phyloP scores from a whole-genome alignment of 2,329 filamentous ascomycete genomes.

The Paracoccidioides lutzii region DNA sequence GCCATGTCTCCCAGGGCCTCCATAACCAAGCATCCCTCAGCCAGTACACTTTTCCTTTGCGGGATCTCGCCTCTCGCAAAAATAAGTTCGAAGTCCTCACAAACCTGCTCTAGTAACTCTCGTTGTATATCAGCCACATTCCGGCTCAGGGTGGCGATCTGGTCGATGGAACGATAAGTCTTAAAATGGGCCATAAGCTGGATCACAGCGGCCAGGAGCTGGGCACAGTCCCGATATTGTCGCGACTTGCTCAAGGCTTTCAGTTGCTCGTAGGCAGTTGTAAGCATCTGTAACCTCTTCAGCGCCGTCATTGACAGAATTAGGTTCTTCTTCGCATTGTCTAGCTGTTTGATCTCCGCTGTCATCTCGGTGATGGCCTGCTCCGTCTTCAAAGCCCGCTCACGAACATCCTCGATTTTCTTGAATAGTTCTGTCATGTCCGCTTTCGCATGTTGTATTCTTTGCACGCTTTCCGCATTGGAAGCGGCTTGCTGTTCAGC shows the following conservation, averaged over 20 bases:
- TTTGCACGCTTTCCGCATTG: constrained; percentile 73
- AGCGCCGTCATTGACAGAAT: constrained; percentile 95
- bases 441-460: constrained; percentile 80
- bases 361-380: constrained; percentile 97
- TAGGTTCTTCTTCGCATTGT: constrained; percentile 91
- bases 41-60: constrained; percentile 54
- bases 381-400: constrained; percentile 81
- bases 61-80: constrained; percentile 80
- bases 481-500: constrained; percentile 67
- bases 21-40: constrained; percentile 85
- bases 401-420: constrained; percentile 87
- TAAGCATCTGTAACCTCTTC: constrained; percentile 95
- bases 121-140: constrained; percentile 89
- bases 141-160: constrained; percentile 84
- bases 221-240: constrained; percentile 90
- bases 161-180: constrained; percentile 92
- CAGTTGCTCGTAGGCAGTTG: constrained; percentile 96
- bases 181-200: constrained; percentile 99
- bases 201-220: constrained; percentile 83
- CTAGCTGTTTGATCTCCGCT: constrained; percentile 92
- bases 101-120: constrained; percentile 91
- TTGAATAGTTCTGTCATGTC: constrained; percentile 83
- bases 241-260: constrained; percentile 67
- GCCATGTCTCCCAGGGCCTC: constrained; percentile 87
- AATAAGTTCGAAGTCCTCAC: constrained; percentile 92